These are phyloP conservation scores for Ophiostoma himal-ulmi DNA, from an alignment of 2,329 filamentous ascomycete species.

Conservation along the genomic window DNA sequence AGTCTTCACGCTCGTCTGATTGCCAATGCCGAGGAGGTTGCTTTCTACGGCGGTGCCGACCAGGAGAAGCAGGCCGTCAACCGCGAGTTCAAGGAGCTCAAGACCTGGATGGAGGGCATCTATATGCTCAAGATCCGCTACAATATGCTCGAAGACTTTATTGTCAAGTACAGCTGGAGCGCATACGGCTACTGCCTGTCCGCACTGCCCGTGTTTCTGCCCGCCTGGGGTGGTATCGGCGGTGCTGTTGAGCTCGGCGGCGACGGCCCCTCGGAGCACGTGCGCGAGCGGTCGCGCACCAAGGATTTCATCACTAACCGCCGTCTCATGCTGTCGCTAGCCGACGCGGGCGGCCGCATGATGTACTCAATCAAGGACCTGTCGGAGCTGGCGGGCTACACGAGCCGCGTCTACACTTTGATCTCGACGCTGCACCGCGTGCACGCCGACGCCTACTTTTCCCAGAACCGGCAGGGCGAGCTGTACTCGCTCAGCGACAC, in stretches of 20 bases:
- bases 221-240: conserved; percentile 83
- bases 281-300: conserved; percentile 78
- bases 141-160: conserved; percentile 97
- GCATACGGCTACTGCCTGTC: conserved; percentile 94
- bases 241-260: conserved; percentile 60
- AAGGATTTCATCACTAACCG: conserved; percentile 99
- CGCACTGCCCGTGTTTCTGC: conserved; percentile 87
- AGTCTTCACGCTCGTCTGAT: conserved; percentile 86
- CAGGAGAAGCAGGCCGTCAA: conserved; percentile 93
- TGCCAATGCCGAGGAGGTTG: conserved; percentile 94
- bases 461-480: conserved; percentile 55
- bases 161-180: conserved; percentile 97
- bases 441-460: conserved; percentile 74
- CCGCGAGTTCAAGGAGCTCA: conserved; percentile 84
- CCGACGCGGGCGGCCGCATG: conserved; percentile 93
- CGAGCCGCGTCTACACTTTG: conserved; percentile 88
- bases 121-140: conserved; percentile 97
- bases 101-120: conserved; percentile 96
- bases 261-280: conserved; percentile 35
- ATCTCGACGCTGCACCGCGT: conserved; percentile 92
- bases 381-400: conserved; percentile 91
- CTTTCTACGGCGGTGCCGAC: conserved; percentile 92
- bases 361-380: conserved; percentile 99
- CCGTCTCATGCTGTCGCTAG: conserved; percentile 91
- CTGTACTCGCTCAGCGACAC: conserved; percentile 85